A percentile compares a stretch with the other conserved stretches of the same genome.
Evolutionary conservation across 805 yeast species (phyloP).

Genomic region (Lipomyces anomalus): DNA sequence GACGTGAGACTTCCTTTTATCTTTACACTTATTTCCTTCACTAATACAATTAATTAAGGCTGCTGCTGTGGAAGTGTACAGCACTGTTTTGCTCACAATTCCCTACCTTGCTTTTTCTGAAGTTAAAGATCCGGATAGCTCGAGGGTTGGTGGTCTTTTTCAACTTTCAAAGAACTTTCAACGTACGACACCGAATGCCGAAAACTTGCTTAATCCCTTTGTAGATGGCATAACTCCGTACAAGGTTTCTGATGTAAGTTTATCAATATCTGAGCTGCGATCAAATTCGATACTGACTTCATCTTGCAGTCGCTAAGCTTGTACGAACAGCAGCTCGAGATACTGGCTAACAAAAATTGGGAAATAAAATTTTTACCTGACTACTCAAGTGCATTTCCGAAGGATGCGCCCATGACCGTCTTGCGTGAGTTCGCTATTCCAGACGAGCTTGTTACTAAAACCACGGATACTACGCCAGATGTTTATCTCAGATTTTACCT

Average conservation of each 20-base stretch:
- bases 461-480: conserved; percentile 39
- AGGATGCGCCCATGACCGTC: conserved; percentile 4
- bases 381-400: conserved; percentile 30
- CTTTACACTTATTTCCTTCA: not conserved
- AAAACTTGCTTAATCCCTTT: conserved; percentile 12
- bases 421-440: conserved; percentile 29
- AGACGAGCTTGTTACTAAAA: conserved; percentile 5
- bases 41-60: conserved; percentile 1
- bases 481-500: conserved; percentile 48
- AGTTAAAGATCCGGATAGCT: conserved; percentile 4
- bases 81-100: conserved; percentile 6
- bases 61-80: conserved; percentile 9
- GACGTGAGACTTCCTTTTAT: not conserved
- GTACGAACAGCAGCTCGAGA: conserved; percentile 11
- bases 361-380: conserved; percentile 30
- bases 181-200: conserved; percentile 4
- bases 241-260: conserved; percentile 10
- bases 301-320: conserved; percentile 6
- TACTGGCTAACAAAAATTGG: conserved; percentile 13
- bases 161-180: conserved; percentile 7
- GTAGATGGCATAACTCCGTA: conserved; percentile 23
- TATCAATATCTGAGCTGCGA: not conserved
- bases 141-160: conserved; percentile 2
- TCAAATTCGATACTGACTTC: conserved; percentile 2
- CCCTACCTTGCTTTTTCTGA: conserved; percentile 16